Evolutionary conservation across 768 basidiomycete genomes (phyloP).

Genomic region (Ramaria sp.): DNA sequence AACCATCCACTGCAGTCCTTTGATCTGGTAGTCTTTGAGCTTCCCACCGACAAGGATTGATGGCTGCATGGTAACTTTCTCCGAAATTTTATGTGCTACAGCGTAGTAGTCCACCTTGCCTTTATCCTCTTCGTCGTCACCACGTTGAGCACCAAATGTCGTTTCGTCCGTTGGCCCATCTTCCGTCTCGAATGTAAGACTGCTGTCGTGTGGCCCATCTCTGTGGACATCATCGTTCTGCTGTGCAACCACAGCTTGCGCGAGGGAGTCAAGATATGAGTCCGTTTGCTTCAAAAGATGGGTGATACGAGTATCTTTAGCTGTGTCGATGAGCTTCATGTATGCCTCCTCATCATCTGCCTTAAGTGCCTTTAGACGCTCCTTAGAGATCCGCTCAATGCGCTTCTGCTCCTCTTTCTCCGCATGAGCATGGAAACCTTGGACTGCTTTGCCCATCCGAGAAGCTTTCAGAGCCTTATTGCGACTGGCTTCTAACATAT

Average conservation of each 20-base stretch:
- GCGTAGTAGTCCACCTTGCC: conserved; percentile 92
- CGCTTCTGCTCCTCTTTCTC: conserved; percentile 99
- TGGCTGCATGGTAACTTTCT: conserved; percentile 71
- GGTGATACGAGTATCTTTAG: conserved; percentile 97
- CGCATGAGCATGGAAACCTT: conserved; percentile 76
- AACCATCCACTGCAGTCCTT: conserved; percentile 98
- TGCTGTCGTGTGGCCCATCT: conserved; percentile 16
- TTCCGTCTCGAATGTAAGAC: conserved; percentile 42
- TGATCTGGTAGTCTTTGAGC: conserved; percentile 89
- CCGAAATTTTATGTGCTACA: conserved; percentile 85
- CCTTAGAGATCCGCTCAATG: conserved; percentile 91
- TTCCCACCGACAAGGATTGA: conserved; percentile 72
- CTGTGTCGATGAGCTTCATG: conserved; percentile 96
- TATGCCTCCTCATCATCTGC: conserved; percentile 99
- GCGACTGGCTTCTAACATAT: conserved; percentile 54
- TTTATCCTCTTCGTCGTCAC: conserved; percentile 50
- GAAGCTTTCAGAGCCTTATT: conserved; percentile 41
- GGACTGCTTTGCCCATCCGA: conserved; percentile 64
- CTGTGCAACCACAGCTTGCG: conserved; percentile 87
- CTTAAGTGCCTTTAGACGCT: conserved; percentile 95
- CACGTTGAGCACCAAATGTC: conserved; percentile 79
- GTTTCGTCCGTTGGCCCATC: conserved; percentile 74
- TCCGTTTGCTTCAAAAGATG: conserved; percentile 94
- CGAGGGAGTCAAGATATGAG: conserved; percentile 85
- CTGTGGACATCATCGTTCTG: conserved; percentile 53